These are phyloP conservation scores for Phytophthora uliginosa DNA, from an alignment of 352 stramenopile species.

Conservation along the genomic window DNA sequence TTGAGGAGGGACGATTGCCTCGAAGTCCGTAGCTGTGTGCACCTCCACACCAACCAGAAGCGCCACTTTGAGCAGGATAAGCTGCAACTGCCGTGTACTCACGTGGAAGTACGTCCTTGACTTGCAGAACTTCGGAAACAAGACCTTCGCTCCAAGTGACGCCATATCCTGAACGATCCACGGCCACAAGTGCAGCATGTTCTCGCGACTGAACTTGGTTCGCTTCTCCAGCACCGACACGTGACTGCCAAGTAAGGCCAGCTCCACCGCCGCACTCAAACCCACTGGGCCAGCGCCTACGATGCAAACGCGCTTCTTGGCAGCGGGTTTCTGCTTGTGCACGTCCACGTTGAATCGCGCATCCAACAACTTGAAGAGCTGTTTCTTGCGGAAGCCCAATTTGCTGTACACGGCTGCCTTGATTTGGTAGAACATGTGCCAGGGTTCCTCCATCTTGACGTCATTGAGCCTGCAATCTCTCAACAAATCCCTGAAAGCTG, in stretches of 20 bases:
- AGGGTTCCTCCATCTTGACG: neutral
- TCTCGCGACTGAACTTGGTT: neutral
- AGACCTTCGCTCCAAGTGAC: neutral
- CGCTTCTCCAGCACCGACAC: neutral
- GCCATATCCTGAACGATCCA: neutral
- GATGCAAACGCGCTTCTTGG: neutral
- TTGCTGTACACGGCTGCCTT: neutral
- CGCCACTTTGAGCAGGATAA: conserved; percentile 1
- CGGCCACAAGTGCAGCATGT: neutral
- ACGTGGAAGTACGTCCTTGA: neutral
- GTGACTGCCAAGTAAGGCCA: neutral
- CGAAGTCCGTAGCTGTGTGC: neutral
- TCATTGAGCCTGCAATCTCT: neutral
- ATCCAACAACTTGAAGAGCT: conserved; percentile 1
- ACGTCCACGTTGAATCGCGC: neutral
- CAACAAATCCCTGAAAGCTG: neutral
- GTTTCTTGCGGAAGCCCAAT: neutral
- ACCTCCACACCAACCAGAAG: neutral
- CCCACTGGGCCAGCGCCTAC: neutral
- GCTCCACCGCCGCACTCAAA: neutral
- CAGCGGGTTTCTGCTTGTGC: neutral
- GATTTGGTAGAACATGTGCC: neutral
- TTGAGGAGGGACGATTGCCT: neutral
- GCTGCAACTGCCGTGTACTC: neutral
- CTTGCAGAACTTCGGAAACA: neutral